A percentile compares a stretch with the other conserved stretches of the same genome.
Evolutionary conservation across 208 protist species (phyloP).

Genomic region (Tritrichomonas foetus): DNA sequence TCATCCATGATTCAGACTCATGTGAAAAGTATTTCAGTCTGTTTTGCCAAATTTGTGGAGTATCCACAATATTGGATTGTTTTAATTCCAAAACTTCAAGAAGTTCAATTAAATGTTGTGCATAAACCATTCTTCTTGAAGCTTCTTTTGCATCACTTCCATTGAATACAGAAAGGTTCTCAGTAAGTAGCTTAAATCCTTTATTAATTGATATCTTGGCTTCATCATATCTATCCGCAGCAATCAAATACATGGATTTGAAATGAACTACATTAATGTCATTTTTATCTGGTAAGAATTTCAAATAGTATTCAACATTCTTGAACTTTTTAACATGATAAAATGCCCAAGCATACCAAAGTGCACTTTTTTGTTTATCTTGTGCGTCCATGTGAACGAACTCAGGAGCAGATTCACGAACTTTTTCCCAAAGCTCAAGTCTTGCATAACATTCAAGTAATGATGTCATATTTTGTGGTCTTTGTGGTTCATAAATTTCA

Average conservation of each 20-base stretch:
- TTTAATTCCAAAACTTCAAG: background rate
- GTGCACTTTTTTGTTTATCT: background rate
- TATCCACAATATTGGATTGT: background rate
- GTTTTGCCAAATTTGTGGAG: background rate
- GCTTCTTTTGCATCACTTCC: background rate
- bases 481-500: background rate
- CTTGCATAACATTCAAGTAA: background rate
- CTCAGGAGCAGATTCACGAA: background rate
- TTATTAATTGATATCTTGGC: background rate
- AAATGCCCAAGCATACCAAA: conserved; percentile 38
- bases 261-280: background rate
- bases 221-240: background rate
- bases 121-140: background rate
- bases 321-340: conserved; percentile 1
- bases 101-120: conserved; percentile 34
- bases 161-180: background rate
- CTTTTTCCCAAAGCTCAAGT: background rate
- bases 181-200: background rate
- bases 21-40: background rate
- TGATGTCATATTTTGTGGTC: background rate
- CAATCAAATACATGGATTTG: background rate
- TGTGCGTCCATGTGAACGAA: background rate
- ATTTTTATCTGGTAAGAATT: background rate
- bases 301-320: background rate
- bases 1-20: background rate